Conservation (phyloP, 2,329 filamentous ascomycete species). For the Hypocrella siamensis region DNA sequence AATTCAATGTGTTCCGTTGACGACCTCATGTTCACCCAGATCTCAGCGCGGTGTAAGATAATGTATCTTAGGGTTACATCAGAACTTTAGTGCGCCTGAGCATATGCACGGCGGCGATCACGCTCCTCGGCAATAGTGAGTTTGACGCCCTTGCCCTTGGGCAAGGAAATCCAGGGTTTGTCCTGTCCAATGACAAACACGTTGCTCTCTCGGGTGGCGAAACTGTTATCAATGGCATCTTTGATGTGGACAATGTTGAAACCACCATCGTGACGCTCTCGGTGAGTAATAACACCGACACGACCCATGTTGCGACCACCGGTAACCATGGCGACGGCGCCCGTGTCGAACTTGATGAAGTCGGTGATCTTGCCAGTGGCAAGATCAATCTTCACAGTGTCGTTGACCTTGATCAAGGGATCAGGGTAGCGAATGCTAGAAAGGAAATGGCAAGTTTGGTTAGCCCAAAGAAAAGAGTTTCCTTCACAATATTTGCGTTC, state of each 20-base stretch:
- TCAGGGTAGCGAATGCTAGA: constrained; percentile 97
- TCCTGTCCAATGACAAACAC: constrained; percentile 98
- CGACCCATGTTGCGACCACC: constrained; percentile 99
- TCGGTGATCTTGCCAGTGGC: constrained; percentile 94
- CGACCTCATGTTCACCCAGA: no score
- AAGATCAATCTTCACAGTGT: constrained; percentile 98
- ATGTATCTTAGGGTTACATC: no score
- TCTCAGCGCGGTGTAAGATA: no score
- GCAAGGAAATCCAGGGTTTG: constrained; percentile 98
- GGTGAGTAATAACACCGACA: constrained; percentile 99
- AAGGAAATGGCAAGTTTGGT: constrained; percentile 11
- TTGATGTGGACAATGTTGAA: constrained; percentile 99
- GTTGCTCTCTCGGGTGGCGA: constrained; percentile 98
- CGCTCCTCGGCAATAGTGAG: constrained; percentile 97
- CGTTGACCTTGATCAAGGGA: constrained; percentile 97
- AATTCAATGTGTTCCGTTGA: no score
- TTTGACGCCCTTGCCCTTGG: constrained; percentile 99
- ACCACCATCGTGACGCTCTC: constrained; percentile 98
- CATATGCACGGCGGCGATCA: constrained; percentile 75
- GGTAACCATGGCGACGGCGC: constrained; percentile 94
- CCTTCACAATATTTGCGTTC: background rate
- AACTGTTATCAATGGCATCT: constrained; percentile 99
- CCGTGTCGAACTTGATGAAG: constrained; percentile 98
- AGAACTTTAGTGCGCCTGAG: constrained; percentile 38
- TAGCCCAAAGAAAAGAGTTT: constrained; percentile 13